These are phyloP conservation scores for Aspergillus kassunensis DNA, from an alignment of 495 filamentous ascomycete genomes.

Conservation along the genomic window DNA sequence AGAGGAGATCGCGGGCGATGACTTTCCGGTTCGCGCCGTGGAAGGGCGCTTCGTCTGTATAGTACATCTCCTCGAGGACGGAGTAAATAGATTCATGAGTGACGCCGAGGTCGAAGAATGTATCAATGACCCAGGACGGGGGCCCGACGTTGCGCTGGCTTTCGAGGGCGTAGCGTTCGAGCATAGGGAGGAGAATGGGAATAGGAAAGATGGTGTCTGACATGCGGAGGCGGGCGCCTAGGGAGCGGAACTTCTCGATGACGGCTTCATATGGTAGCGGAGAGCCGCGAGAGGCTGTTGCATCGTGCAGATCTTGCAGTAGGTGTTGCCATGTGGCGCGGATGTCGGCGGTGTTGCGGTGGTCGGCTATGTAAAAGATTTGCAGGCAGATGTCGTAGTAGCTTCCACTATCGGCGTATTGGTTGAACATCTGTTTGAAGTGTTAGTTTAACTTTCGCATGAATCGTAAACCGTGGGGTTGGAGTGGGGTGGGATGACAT, in stretches of 20 bases:
- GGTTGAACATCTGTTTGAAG: conserved; percentile 72
- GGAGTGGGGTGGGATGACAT: conserved; percentile 30
- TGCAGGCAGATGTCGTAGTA: conserved; percentile 91
- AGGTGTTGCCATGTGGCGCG: conserved; percentile 77
- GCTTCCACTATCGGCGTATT: conserved; percentile 77
- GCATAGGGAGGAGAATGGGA: conserved; percentile 58
- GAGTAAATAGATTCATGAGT: conserved; percentile 69
- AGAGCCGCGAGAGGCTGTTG: conserved; percentile 51
- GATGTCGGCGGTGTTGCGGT: conserved; percentile 80
- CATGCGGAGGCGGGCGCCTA: conserved; percentile 74
- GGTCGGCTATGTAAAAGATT: conserved; percentile 84
- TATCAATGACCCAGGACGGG: conserved; percentile 74
- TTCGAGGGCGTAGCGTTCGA: conserved; percentile 74
- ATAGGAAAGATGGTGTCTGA: conserved; percentile 78
- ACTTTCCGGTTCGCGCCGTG: conserved; percentile 57
- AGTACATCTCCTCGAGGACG: conserved; percentile 78
- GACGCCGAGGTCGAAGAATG: conserved; percentile 73
- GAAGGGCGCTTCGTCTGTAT: conserved; percentile 81
- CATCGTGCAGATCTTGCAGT: conserved; percentile 63
- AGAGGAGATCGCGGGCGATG: conserved; percentile 59
- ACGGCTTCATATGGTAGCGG: conserved; percentile 75
- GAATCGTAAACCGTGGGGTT: neutral
- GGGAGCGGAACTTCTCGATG: conserved; percentile 63
- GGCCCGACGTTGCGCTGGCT: conserved; percentile 63
- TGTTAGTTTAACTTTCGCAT: neutral